Conservation (phyloP, 2,329 filamentous ascomycete species). For the Hypoxylon sp. region DNA sequence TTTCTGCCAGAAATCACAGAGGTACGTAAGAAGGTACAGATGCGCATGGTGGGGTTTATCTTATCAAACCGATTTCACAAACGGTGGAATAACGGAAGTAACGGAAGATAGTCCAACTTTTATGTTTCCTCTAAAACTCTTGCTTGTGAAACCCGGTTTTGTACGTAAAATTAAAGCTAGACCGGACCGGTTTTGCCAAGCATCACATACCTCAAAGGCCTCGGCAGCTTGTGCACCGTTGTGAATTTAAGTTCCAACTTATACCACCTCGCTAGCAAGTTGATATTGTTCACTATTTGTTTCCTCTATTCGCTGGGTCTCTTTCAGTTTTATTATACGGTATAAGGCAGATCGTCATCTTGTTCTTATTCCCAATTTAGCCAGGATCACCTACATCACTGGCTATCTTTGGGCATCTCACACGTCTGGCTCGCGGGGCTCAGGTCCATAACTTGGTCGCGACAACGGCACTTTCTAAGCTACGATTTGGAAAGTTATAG, state of each 20-base stretch:
- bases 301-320: not conserved
- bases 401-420: slow-evolving; percentile 15
- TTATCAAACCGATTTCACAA: not conserved
- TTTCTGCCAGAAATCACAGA: slow-evolving; percentile 17
- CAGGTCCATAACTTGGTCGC: slow-evolving; percentile 1
- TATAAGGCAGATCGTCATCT: not conserved
- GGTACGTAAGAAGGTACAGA: not conserved
- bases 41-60: slow-evolving; percentile 8
- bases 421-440: slow-evolving; percentile 12
- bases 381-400: slow-evolving; percentile 6
- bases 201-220: slow-evolving; percentile 33
- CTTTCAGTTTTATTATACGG: not conserved
- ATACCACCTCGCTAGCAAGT: slow-evolving; percentile 2
- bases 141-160: not conserved
- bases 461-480: slow-evolving; percentile 1
- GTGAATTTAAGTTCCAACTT: slow-evolving; percentile 31
- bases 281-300: slow-evolving; percentile 7
- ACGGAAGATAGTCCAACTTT: not conserved
- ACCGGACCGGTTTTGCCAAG: slow-evolving; percentile 18
- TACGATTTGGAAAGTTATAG: not conserved
- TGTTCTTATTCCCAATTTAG: slow-evolving; percentile 2
- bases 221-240: slow-evolving; percentile 35
- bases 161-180: not conserved
- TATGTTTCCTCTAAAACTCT: not conserved
- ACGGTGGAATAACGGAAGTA: slow-evolving; percentile 2